Conservation (phyloP, 257 asterid genomes). For the Capsicum baccatum region DNA sequence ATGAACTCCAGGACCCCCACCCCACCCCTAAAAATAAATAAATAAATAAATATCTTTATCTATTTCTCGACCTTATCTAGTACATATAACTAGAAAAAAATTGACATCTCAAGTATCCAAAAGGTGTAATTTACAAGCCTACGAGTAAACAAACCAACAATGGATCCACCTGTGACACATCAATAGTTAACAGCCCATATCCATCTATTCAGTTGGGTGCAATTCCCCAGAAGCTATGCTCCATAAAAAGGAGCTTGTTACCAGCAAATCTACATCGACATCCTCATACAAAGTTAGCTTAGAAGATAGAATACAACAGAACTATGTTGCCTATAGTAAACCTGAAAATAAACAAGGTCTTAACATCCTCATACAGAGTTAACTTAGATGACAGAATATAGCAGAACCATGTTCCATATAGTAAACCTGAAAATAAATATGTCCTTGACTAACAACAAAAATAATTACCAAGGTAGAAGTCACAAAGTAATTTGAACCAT, state of each 20-base stretch:
- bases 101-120: background rate
- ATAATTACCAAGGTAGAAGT: conserved; percentile 1
- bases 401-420: background rate
- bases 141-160: background rate
- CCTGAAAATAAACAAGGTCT: background rate
- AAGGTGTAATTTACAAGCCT: background rate
- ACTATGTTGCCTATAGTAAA: background rate
- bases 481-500: background rate
- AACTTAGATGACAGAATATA: background rate
- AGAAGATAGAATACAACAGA: conserved; percentile 17
- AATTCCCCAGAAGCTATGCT: background rate
- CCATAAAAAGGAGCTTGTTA: background rate
- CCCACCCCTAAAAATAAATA: no score
- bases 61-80: background rate
- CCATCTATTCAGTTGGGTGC: background rate
- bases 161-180: background rate
- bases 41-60: no score
- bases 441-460: background rate
- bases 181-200: background rate
- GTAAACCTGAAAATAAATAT: conserved; percentile 3
- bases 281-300: background rate
- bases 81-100: background rate
- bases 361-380: background rate
- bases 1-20: no score
- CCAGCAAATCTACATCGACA: background rate